Evolutionary conservation across 2,329 filamentous ascomycete species (phyloP), one percentile per base, ranked within the genome.

Genomic region (Cladorrhinum sp.): DNA sequence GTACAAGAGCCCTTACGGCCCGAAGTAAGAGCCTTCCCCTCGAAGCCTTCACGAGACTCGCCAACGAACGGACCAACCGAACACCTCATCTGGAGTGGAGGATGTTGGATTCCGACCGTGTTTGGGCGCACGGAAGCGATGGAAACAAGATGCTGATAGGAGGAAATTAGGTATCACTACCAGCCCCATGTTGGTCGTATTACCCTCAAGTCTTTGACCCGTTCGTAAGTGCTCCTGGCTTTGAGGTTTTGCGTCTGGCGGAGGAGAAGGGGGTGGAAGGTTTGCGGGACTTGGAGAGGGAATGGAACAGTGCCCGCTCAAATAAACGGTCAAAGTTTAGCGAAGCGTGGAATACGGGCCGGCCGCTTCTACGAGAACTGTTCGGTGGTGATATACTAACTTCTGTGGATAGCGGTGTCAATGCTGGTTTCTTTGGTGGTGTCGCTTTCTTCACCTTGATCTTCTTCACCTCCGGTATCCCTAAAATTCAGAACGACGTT

Each of bases 1-100:
- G 64, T 88, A 86, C 80, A 82, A 81, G 77, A 87, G 84, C 77
- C 77, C 80, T 67, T 87, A 85, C 73, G 86, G 84, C 73, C 86
- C 86, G 57, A 88, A 86, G 86, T 88, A 84, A 77, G 80, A 76
- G 73, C 73, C 51, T 30, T 23, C 24, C 28, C 20, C n/a, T 26
- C 2, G 16, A 30, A 23, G 33, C 20, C n/a, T 8, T 24, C 21
- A 33, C 52, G 52, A 63, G 9, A 51, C 48, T 39, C 24, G 2
- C 48, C 21, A 42, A 18, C 12, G 20, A 26, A 51, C 24, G 9
- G 20, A 8, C 7, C 3, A 20, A 21, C 23, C 20, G 49, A 20
- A 12, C 16, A 21, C 12, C 21, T 24, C n/a, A n/a, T n/a, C n/a
- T n/a, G 21, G 46, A 21, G 9, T 50, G 46, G 21, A n/a, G n/a